Conservation (phyloP, 805 yeast genomes). For the Candida montana region DNA sequence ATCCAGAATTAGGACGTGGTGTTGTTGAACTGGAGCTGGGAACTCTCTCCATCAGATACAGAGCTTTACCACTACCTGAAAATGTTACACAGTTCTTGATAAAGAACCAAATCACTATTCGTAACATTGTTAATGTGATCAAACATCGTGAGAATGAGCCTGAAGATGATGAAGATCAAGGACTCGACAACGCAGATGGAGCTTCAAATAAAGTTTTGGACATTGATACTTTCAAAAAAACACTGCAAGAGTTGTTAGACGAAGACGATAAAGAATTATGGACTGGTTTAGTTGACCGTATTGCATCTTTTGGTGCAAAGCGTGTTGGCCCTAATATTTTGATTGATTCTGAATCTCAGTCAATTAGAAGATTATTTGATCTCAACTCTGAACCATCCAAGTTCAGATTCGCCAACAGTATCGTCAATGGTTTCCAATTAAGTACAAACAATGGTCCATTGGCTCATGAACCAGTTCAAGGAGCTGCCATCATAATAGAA, state of each 20-base stretch:
- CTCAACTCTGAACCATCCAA: slow-evolving; percentile 1
- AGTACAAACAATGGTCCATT: slow-evolving; percentile 84
- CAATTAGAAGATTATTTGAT: slow-evolving; percentile 31
- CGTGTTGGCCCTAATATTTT: slow-evolving; percentile 71
- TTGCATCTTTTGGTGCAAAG: slow-evolving; percentile 73
- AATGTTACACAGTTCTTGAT: slow-evolving; percentile 44
- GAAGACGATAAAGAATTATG: slow-evolving; percentile 25
- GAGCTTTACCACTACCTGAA: slow-evolving; percentile 51
- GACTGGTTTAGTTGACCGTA: slow-evolving; percentile 30
- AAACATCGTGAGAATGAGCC: slow-evolving; percentile 12
- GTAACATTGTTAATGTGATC: slow-evolving; percentile 26
- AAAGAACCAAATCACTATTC: slow-evolving; percentile 40
- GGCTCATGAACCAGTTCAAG: slow-evolving; percentile 82
- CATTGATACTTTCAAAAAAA: slow-evolving; percentile 27
- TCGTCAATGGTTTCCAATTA: slow-evolving; percentile 79
- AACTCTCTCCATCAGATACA: slow-evolving; percentile 36
- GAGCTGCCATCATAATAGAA: slow-evolving; percentile 53
- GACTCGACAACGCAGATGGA: slow-evolving; percentile 20
- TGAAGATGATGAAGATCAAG: slow-evolving; percentile 21
- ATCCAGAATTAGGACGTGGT: slow-evolving; percentile 44
- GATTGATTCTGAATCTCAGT: slow-evolving; percentile 42
- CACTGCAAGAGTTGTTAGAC: slow-evolving; percentile 29
- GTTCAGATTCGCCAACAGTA: slow-evolving; percentile 50
- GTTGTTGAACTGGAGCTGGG: slow-evolving; percentile 46
- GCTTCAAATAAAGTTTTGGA: slow-evolving; percentile 20